These are phyloP conservation scores for Gymnopilus junonius DNA, from an alignment of 768 basidiomycete genomes.

Conservation along the genomic window DNA sequence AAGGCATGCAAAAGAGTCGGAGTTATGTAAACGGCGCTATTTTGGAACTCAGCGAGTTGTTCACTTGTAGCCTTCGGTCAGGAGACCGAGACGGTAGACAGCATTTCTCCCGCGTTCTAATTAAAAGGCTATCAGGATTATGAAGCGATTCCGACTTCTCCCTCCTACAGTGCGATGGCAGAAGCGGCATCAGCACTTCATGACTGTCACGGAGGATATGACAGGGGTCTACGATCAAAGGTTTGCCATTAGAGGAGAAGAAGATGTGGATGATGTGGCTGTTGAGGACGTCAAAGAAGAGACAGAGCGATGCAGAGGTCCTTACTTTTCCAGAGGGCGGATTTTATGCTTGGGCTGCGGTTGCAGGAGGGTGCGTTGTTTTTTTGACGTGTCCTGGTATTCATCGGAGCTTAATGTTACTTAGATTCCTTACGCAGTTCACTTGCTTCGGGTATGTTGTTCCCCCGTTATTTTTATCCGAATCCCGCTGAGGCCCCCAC, in stretches of 20 bases:
- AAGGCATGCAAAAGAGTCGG: no score
- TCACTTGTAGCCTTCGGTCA: neutral
- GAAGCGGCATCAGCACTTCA: neutral
- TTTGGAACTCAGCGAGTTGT: neutral
- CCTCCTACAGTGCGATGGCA: neutral
- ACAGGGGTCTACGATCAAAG: neutral
- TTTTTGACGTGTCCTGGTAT: neutral
- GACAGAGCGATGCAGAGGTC: neutral
- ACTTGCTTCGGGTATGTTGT: constrained; percentile 42
- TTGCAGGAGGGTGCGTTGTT: constrained; percentile 39
- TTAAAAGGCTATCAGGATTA: neutral
- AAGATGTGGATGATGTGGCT: neutral
- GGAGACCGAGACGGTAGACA: neutral
- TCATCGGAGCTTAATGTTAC: neutral
- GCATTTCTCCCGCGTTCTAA: neutral
- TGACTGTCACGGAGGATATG: neutral
- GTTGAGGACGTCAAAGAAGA: neutral
- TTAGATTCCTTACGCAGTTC: constrained; percentile 43
- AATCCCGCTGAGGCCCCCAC: neutral
- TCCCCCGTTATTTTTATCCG: neutral
- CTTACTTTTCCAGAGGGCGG: constrained; percentile 44
- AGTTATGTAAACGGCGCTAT: neutral
- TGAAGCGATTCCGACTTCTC: neutral
- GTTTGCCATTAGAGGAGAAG: neutral
- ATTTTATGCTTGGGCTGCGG: constrained; percentile 42